Evolutionary conservation across 2,329 filamentous ascomycete genomes (phyloP).

Genomic region (Thielaviopsis euricoi): DNA sequence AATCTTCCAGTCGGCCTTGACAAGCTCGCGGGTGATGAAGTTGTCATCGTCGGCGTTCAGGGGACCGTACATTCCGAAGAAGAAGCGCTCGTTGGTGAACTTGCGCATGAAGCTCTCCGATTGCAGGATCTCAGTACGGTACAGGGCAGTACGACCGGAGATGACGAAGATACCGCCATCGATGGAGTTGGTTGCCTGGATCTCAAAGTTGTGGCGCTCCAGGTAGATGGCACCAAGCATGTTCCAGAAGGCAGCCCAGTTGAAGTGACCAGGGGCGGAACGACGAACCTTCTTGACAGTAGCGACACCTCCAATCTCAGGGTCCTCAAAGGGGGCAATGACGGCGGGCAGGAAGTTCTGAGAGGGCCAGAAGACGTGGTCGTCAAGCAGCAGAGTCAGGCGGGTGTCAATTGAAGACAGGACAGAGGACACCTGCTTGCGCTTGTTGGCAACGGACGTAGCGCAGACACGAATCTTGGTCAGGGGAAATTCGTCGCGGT

Average conservation of each 20-base stretch:
- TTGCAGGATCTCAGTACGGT: constrained; percentile 33
- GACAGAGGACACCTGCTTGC: constrained; percentile 28
- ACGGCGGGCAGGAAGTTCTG: constrained; percentile 23
- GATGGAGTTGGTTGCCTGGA: constrained; percentile 35
- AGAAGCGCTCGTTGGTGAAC: constrained; percentile 35
- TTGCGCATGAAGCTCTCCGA: constrained; percentile 23
- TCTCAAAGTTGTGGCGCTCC: constrained; percentile 45
- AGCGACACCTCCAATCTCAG: constrained; percentile 34
- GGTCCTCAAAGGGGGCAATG: constrained; percentile 28
- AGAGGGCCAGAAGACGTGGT: constrained; percentile 35
- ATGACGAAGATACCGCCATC: constrained; percentile 44
- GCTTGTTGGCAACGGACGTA: constrained; percentile 27
- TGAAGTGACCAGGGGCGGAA: constrained; percentile 16
- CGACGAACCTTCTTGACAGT: constrained; percentile 38
- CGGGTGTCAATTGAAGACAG: constrained; percentile 22
- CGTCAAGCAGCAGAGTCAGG: constrained; percentile 32
- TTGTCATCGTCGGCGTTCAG: constrained; percentile 45
- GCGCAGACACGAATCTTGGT: constrained; percentile 19
- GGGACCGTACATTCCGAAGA: constrained; percentile 25
- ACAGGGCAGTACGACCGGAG: constrained; percentile 36
- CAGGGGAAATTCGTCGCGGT: constrained; percentile 1
- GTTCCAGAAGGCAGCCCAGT: constrained; percentile 27
- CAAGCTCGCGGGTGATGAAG: constrained; percentile 37
- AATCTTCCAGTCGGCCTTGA: constrained; percentile 33
- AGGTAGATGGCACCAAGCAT: constrained; percentile 43